Evolutionary conservation across 116 monocot species (phyloP), one percentile per base, ranked within the genome.

Genomic region (Zostera marina): DNA sequence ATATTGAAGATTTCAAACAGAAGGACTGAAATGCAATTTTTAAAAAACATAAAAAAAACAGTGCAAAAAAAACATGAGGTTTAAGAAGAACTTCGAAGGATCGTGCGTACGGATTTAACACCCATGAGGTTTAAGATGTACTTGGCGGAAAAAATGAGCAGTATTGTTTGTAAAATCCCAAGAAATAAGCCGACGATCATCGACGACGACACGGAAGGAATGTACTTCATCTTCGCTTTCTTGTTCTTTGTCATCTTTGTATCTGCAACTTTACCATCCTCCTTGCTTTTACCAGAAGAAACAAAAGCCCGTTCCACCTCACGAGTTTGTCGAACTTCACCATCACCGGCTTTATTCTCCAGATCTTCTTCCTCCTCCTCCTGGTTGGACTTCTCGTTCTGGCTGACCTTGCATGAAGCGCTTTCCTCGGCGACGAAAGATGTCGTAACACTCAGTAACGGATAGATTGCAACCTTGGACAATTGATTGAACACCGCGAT

Each of bases 341-440:
- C 20, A 16, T 51, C 49, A 51, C 49, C 15, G 20, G 49, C 20
- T 51, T 21, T 13, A 7, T 51, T 51, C 20, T 77, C 52, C 42
- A 25, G 26, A 43, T 75, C 61, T 52, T 14, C 54, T 41, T 60
- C 70, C 49, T 85, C 86, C 12, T 68, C 15, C 17, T 79, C 76
- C 46, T 47, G 51, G 45, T 2, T 67, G 66, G 74, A 61, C 52
- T 58, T 38, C 55, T 65, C 78, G 72, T 75, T 58, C 22, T 47
- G 47, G 59, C 51, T 69, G 11, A 48, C 22, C n/a, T 42, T 45
- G 24, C 52, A 59, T 8, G 48, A 59, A 38, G 87, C 87, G 69
- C 72, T 80, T 61, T 86, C 87, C 70, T 83, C 83, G 22, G 80
- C 91, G 45, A 91, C 85, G 72, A 91, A 91, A 9, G 91, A 91